Percentiles rank a stretch among this genome's conserved stretches.
phyloP scores from a whole-genome alignment of 129 eudicot species.

The Pulicaria dysenterica region DNA sequence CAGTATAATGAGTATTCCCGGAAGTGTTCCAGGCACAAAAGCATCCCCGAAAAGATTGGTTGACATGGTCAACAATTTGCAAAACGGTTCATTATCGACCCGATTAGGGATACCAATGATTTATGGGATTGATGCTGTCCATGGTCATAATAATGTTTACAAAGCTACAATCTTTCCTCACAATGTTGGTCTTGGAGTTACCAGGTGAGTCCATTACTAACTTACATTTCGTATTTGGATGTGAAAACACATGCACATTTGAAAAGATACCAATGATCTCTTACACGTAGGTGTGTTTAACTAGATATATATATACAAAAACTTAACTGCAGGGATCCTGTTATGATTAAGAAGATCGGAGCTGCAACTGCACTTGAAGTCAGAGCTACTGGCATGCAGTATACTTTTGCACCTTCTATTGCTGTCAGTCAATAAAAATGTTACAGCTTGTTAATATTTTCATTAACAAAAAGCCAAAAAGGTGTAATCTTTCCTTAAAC shows the following conservation, averaged over 20 bases:
- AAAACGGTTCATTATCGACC: conserved; percentile 57
- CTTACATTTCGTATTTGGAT: too few species aligned
- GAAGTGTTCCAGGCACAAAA: conserved; percentile 45
- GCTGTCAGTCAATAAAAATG: conserved; percentile 50
- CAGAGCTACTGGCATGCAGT: too few species aligned
- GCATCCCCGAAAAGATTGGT: conserved; percentile 62
- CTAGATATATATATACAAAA: conserved; percentile 19
- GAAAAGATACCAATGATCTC: too few species aligned
- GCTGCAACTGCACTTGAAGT: conserved; percentile 95
- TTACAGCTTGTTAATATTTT: background rate
- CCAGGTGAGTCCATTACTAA: conserved; percentile 18
- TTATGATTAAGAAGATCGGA: conserved; percentile 68
- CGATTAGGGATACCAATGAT: conserved; percentile 59
- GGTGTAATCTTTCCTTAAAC: background rate
- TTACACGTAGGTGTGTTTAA: too few species aligned
- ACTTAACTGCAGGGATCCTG: conserved; percentile 63
- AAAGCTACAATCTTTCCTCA: conserved; percentile 38
- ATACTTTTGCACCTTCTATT: conserved; percentile 80
- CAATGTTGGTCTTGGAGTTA: conserved; percentile 38
- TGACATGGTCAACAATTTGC: conserved; percentile 53
- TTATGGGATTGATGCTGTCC: conserved; percentile 47
- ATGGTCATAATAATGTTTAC: conserved; percentile 40
- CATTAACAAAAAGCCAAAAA: background rate
- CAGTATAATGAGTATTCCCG: conserved; percentile 49
- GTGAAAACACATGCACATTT: too few species aligned